A percentile compares a stretch with the other conserved stretches of the same genome.
Evolutionary conservation across 441 rosid genomes (phyloP).

Genomic region (Pelargonium fulgidum): DNA sequence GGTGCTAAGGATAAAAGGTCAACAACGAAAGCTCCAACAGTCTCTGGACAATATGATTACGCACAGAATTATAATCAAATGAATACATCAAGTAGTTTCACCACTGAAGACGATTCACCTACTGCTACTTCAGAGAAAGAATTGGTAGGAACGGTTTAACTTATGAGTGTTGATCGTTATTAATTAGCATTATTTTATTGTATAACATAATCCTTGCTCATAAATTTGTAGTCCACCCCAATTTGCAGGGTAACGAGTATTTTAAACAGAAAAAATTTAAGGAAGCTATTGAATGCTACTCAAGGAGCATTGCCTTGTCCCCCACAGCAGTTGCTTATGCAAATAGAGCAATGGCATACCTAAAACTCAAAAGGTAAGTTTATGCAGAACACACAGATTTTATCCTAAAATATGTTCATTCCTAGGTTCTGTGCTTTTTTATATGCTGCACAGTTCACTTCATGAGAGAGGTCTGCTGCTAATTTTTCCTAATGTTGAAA

Average conservation of each 20-base stretch:
- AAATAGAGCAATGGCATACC: constrained; percentile 91
- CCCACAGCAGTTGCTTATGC: constrained; percentile 87
- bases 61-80: constrained; percentile 33
- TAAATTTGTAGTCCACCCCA: constrained; percentile 6
- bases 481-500: background rate
- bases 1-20: constrained; percentile 26
- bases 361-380: constrained; percentile 63
- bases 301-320: constrained; percentile 78
- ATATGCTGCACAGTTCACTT: constrained; percentile 2
- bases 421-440: background rate
- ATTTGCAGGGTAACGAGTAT: constrained; percentile 67
- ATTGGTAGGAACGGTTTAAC: constrained; percentile 35
- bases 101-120: constrained; percentile 35
- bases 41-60: constrained; percentile 32
- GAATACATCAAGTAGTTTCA: constrained; percentile 36
- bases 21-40: constrained; percentile 20
- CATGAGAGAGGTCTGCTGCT: background rate
- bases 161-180: background rate
- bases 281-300: constrained; percentile 82
- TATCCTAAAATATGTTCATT: background rate
- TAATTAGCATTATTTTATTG: background rate
- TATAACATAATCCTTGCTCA: background rate
- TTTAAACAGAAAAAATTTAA: constrained; percentile 80
- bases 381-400: background rate
- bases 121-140: constrained; percentile 88